Evolutionary conservation across 78 protist genomes (phyloP).

Genomic region (Dictyostelium intermedium): DNA sequence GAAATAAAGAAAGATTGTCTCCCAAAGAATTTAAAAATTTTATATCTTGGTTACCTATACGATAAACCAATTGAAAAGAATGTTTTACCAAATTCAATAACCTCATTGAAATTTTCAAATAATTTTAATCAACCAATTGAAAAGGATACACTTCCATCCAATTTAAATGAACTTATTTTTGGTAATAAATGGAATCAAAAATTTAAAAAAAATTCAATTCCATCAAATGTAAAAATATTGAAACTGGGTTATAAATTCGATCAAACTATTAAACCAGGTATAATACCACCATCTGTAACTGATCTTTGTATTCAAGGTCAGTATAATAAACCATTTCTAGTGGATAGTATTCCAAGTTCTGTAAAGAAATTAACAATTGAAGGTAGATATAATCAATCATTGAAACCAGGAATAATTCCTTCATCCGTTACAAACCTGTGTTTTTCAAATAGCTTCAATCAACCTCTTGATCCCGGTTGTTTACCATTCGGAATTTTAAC

Average conservation of each 20-base stretch:
- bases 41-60: not conserved
- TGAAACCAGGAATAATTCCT: not conserved
- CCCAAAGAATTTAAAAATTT: not conserved
- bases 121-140: constrained; percentile 14
- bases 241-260: not conserved
- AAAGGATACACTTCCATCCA: not conserved
- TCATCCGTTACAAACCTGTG: not conserved
- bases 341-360: not conserved
- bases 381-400: not conserved
- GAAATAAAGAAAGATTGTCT: not conserved
- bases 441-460: not conserved
- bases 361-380: not conserved
- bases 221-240: not conserved
- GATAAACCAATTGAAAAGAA: not conserved
- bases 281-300: not conserved
- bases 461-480: not conserved
- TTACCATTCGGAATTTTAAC: not conserved
- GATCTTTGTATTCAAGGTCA: not conserved
- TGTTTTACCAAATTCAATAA: not conserved
- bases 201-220: not conserved
- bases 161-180: not conserved
- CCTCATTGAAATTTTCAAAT: not conserved
- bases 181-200: constrained; percentile 6
- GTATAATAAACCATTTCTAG: not conserved
- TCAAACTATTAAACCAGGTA: not conserved